Base-by-base conservation (phyloP, 1,139 yeast species). In the Pichia sp. region DNA sequence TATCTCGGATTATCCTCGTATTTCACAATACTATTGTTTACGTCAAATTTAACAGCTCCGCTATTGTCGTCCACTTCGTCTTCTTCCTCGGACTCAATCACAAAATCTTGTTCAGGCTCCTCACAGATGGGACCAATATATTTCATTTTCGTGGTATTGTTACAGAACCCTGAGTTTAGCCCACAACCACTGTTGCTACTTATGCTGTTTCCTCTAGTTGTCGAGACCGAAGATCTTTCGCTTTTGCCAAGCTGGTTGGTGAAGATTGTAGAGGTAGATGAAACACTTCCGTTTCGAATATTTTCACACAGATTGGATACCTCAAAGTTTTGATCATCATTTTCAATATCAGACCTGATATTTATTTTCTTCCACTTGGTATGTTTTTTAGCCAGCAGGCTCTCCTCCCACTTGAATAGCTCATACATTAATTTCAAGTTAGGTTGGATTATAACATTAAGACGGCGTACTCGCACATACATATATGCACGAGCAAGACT, bases 361-460 rank as follows among this genome's bases (percentile, higher is more conserved):
- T 48, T 31, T 36, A 16, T 27, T 36, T 38, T 10, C 20, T 46
- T 31, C 38, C 40, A 7, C 12, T 29, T 30, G 2, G 12, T 41
- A 31, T 9, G 14, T 10, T 55, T 31, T 8, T 17, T 31, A 6
- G 20, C 10, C 14, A 66, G 61, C 56, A 61, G 60, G 30, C 56
- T 42, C 56, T 88, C 92, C 63, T 89, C 95, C 85, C 86, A 89
- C 64, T 86, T 80, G 64, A 84, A 81, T 58, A 91, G 75, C 64
- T 91, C 97, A 68, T 87, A 90, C 81, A 91, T 87, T 62, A 91
- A 78, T 69, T 88, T 80, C 66, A 91, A 75, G 68, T 90, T 91
- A 4, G 97, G 98, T 70, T 91, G 97, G 59, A 92, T 89, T 46
- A 91, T 89, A 52, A 91, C 89, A 68, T 91, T 91, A 63, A 91